phyloP scores from a whole-genome alignment of 148 eudicot genomes.

The Rhododendron williamsianum region DNA sequence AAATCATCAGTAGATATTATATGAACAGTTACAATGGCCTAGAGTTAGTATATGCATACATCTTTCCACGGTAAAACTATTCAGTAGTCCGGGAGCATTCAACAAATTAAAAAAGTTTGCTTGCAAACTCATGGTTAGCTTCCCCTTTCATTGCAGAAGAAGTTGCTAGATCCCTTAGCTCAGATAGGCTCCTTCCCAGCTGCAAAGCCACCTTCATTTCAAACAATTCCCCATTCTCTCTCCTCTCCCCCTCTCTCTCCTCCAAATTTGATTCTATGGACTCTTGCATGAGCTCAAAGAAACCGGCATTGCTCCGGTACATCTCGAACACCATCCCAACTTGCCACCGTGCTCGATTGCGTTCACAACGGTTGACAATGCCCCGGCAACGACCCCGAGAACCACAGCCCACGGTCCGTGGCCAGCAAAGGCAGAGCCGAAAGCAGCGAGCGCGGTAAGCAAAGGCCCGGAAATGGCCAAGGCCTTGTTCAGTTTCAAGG shows the following conservation, averaged over 20 bases:
- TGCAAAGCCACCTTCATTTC: slow-evolving; percentile 65
- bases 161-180: slow-evolving; percentile 41
- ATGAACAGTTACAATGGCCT: too few species aligned
- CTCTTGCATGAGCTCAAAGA: slow-evolving; percentile 33
- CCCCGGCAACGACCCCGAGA: slow-evolving; percentile 21
- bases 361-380: slow-evolving; percentile 27
- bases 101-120: slow-evolving; percentile 46
- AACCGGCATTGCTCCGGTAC: slow-evolving; percentile 37
- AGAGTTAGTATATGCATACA: too few species aligned
- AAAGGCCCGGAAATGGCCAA: slow-evolving; percentile 51
- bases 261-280: slow-evolving; percentile 24
- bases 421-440: slow-evolving; percentile 37
- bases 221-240: slow-evolving; percentile 56
- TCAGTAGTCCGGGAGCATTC: too few species aligned
- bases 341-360: slow-evolving; percentile 23
- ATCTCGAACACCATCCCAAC: slow-evolving; percentile 59
- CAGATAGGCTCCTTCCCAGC: slow-evolving; percentile 58
- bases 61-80: too few species aligned
- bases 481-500: slow-evolving; percentile 46
- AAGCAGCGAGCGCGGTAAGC: slow-evolving; percentile 50
- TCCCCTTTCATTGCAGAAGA: slow-evolving; percentile 28
- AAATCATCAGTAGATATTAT: too few species aligned
- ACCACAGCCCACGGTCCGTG: neutral
- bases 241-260: slow-evolving; percentile 24
- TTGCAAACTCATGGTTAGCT: slow-evolving; percentile 49